phyloP scores from a whole-genome alignment of 371 early-diverging fungal genomes.

The Lichtheimia ornata region DNA sequence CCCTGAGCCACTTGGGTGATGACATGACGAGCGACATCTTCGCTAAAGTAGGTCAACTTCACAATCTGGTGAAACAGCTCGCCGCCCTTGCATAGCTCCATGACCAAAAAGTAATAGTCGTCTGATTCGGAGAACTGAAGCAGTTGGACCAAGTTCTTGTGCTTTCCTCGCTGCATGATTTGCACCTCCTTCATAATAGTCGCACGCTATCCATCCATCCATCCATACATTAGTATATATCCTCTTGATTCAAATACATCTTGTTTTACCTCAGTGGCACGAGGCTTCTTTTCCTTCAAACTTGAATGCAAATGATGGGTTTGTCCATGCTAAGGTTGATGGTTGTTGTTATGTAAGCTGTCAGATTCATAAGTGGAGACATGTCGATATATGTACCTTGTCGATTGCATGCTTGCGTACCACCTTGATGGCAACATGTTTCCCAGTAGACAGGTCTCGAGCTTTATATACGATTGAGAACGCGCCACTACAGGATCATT shows the following conservation, averaged over 20 bases:
- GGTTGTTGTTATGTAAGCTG: constrained; percentile 21
- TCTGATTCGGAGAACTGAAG: constrained; percentile 68
- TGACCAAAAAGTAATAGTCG: constrained; percentile 73
- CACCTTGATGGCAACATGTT: constrained; percentile 82
- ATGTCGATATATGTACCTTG: constrained; percentile 31
- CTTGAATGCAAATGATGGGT: constrained; percentile 19
- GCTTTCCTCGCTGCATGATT: constrained; percentile 81
- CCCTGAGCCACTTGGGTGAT: constrained; percentile 91
- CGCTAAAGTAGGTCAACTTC: constrained; percentile 79
- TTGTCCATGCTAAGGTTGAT: constrained; percentile 8
- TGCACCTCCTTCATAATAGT: constrained; percentile 86
- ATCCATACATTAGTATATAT: not conserved
- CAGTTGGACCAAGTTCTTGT: constrained; percentile 80
- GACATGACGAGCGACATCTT: constrained; percentile 77
- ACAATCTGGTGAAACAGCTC: constrained; percentile 88
- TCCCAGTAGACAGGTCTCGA: constrained; percentile 50
- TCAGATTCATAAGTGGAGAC: not conserved
- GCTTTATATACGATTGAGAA: constrained; percentile 83
- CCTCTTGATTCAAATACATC: not conserved
- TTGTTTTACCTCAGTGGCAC: constrained; percentile 15
- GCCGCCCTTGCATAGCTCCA: constrained; percentile 86
- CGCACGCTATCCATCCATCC: constrained; percentile 55
- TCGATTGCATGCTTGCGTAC: constrained; percentile 66
- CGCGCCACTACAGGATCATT: constrained; percentile 59
- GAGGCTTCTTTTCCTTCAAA: constrained; percentile 20